Conservation (phyloP, 306 rosid species). For the Arachis stenosperma region DNA sequence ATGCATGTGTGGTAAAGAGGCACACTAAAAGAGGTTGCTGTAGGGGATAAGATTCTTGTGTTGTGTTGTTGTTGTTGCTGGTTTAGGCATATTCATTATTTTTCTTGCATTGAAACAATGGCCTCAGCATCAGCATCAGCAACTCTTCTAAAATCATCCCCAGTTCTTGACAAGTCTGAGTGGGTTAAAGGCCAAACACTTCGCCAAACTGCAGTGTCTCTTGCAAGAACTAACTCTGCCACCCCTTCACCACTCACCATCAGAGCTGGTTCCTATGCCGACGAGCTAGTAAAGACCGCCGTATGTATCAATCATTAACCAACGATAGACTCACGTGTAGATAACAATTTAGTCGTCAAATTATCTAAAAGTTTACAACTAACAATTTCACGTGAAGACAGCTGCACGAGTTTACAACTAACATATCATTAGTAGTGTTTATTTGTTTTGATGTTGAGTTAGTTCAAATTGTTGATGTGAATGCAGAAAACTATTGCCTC, state of each 20-base stretch:
- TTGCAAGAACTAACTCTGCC: conserved; percentile 53
- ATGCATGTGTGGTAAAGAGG: conserved; percentile 59
- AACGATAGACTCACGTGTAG: too few species aligned
- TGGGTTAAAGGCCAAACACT: conserved; percentile 88
- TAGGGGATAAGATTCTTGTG: conserved; percentile 70
- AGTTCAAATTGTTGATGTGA: conserved; percentile 12
- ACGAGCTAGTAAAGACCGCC: conserved; percentile 90
- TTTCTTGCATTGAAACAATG: background rate
- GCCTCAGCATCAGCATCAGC: conserved; percentile 84
- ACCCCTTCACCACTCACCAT: conserved; percentile 56
- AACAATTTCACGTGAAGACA: too few species aligned
- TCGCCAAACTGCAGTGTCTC: conserved; percentile 65
- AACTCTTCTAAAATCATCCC: conserved; percentile 76
- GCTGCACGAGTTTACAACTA: too few species aligned
- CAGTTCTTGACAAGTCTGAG: conserved; percentile 80
- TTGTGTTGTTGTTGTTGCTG: conserved; percentile 8
- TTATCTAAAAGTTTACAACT: too few species aligned
- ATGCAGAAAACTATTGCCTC: conserved; percentile 79
- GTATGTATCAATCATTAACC: conserved; percentile 41
- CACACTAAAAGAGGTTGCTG: conserved; percentile 39
- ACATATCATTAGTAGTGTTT: too few species aligned
- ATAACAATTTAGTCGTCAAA: too few species aligned
- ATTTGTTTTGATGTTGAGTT: too few species aligned
- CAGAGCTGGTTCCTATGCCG: conserved; percentile 76
- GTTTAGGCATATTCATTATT: background rate